Evolutionary conservation across 768 basidiomycete species (phyloP), one percentile per base, ranked within the genome.

Genomic region (Podaxis carcinomalis): DNA sequence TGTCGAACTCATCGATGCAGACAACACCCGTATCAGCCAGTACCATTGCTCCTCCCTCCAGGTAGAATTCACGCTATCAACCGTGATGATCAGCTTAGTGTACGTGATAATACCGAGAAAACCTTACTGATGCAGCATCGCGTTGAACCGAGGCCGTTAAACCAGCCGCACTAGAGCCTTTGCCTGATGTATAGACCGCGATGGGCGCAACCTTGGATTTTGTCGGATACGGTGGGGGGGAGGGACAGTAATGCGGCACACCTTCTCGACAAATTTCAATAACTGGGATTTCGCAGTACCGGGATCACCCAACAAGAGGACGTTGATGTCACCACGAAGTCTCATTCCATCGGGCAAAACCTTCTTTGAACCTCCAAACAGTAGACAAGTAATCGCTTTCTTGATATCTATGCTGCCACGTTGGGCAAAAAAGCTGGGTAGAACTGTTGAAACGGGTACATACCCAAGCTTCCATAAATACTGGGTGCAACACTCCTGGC

Each of bases 11-110:
- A 68, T 99, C 97, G 69, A 99, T 99, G 69, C 97, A 98, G 40
- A 98, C 97, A 13, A 99, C 95, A 28, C 97, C 97, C 11, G 92
- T 92, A 71, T 99, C 97, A 1, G 97, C 97, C 39, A 98, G 85
- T 5, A 99, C 97, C 97, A 99, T 98, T 1, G 97, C 97, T 23
- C 97, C 97, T 6, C 97, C 97, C 79, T 99, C 97, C 5, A 99
- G 83, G 75, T 97, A 98, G 74, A 99, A 98, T 73, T 99, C 97
- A 49, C 97, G 86, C 95, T 98, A 63, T 11, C 23, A 19, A 21
- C 7, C 32, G 32, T 19, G 19, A 62, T 62, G 65, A 59, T 61
- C 11, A 62, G 42, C 40, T 16, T 46, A 21, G 14, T 44, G 16
- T 37, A 13, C 42, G 57, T 55, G 49, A 28, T 28, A 16, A 10